phyloP scores from a whole-genome alignment of 2,329 filamentous ascomycete species.

The Colletotrichum sp. region DNA sequence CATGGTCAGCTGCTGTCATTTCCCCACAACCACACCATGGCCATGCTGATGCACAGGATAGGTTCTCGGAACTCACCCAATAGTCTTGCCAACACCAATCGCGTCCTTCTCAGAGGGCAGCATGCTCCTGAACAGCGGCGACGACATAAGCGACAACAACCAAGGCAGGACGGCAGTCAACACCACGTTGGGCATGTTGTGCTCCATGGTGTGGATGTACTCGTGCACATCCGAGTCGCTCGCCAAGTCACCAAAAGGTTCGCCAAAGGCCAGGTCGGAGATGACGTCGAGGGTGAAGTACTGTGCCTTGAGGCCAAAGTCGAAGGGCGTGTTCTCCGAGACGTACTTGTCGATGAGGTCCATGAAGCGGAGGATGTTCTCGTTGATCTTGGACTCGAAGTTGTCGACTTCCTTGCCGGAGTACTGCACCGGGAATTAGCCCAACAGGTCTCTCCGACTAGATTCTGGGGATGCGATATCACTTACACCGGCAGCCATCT shows the following conservation, averaged over 20 bases:
- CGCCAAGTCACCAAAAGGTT: slow-evolving; percentile 50
- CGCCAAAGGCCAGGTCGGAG: slow-evolving; percentile 52
- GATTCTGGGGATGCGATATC: not conserved
- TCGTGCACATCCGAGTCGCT: slow-evolving; percentile 50
- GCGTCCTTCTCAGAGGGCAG: slow-evolving; percentile 43
- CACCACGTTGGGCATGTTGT: slow-evolving; percentile 48
- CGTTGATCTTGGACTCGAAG: slow-evolving; percentile 53
- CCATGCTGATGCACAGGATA: not conserved
- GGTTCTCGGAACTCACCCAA: slow-evolving; percentile 42
- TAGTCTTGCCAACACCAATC: slow-evolving; percentile 42
- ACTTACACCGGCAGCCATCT: slow-evolving; percentile 54
- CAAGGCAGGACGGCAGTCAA: slow-evolving; percentile 46
- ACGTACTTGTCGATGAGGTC: slow-evolving; percentile 46
- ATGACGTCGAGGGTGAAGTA: slow-evolving; percentile 61
- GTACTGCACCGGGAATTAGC: slow-evolving; percentile 30
- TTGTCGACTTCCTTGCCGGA: slow-evolving; percentile 56
- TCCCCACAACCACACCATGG: accelerated
- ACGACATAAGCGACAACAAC: slow-evolving; percentile 42
- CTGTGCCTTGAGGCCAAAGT: slow-evolving; percentile 50
- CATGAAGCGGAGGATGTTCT: slow-evolving; percentile 48
- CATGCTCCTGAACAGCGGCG: slow-evolving; percentile 42
- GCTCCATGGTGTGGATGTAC: slow-evolving; percentile 48
- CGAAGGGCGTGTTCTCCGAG: slow-evolving; percentile 44
- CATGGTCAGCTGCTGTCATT: accelerated
- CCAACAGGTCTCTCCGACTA: not conserved